Base-by-base conservation (phyloP, 2,329 filamentous ascomycete species). In the Phialophora chinensis region DNA sequence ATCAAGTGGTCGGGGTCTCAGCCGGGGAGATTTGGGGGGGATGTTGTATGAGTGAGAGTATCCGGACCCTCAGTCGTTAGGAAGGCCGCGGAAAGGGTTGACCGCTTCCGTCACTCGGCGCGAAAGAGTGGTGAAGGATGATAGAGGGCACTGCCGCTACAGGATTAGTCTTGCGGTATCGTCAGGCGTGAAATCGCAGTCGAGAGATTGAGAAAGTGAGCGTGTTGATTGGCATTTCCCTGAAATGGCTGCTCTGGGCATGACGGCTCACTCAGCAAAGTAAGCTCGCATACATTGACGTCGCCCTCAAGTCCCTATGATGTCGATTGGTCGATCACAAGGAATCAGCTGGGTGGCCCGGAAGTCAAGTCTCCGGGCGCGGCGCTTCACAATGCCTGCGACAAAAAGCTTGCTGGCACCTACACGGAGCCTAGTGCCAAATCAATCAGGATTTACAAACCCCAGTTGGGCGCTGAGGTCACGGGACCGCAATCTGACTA, bases 191-290 rank as follows among this genome's bases (percentile, higher is more conserved):
- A 31, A 54, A 61, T 29, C 47, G 33, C 49, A 61, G 20, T 52
- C 5, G 47, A 42, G 20, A 52, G 59, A 53, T 33, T 61, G 59
- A 53, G 31, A 50, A 38, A 17, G 11, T 42, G 59, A 38, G 33
- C 27, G 25, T 35, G 53, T 53, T 63, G 20, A 63, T 63, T 63
- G 54, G 53, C 61, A 52, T 63, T 57, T 50, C 54, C 61, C 44
- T 38, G 53, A 58, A 58, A 3, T 35, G 25, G 59, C 23, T 29
- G 17, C n/a, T 60, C 27, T 49, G 58, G 59, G 47, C 57, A 50
- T 60, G 25, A 61, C 47, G 47, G 59, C 29, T 55, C 27, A 44
- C 31, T 64, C 44, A 64, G 62, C 55, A 64, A 59, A 55, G 55
- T 54, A 44, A 60, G 53, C 54, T 50, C 38, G 61, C 61, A 38